Evolutionary conservation across 1,284 basidiomycete species (phyloP), one percentile per base, ranked within the genome.

Genomic region (Volvariella surrecta): DNA sequence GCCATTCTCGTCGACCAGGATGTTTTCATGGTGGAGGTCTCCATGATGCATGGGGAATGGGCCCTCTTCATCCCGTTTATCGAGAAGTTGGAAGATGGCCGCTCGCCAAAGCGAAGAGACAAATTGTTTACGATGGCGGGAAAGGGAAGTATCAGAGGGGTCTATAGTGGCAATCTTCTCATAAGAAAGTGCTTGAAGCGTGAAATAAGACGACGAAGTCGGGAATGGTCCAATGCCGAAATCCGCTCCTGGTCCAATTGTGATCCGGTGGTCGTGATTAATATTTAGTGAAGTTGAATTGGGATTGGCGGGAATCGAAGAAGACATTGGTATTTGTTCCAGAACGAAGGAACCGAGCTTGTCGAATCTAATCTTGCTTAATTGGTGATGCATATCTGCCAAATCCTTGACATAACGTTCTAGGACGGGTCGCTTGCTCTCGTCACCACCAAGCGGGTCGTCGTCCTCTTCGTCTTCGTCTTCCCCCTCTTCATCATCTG

Each of bases 11-110:
- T 66, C 63, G 2, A 66, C 63, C 16, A 66, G 53, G 18, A 66
- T 60, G 44, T 66, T 66, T 39, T 66, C 61, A 48, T 59, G 61
- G 48, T 66, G 63, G 7, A 66, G 49, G 45, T 66, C 63, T 10
- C 63, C 63, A 40, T 66, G 63, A 6, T 62, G 58, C 57, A 64
- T 59, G 3, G 63, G 63, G 49, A 66, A 66, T 2, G 63, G 63
- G 0, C 63, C 63, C 2, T 48, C 51, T 39, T 62, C 61, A 44
- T 64, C 62, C 2, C 57, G 52, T 41, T 59, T 56, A 43, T 63
- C 61, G 6, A 66, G 54, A 3, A 64, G 57, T 3, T 62, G 62
- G 58, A 62, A 61, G 54, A 66, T 61, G 1, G 63, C 62, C 10
- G 53, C 54, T 4, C 58, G 57, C 61, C 62, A 66, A 37, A 66